phyloP scores from a whole-genome alignment of 1,284 basidiomycete species.

The Sporisorium scitamineum region DNA sequence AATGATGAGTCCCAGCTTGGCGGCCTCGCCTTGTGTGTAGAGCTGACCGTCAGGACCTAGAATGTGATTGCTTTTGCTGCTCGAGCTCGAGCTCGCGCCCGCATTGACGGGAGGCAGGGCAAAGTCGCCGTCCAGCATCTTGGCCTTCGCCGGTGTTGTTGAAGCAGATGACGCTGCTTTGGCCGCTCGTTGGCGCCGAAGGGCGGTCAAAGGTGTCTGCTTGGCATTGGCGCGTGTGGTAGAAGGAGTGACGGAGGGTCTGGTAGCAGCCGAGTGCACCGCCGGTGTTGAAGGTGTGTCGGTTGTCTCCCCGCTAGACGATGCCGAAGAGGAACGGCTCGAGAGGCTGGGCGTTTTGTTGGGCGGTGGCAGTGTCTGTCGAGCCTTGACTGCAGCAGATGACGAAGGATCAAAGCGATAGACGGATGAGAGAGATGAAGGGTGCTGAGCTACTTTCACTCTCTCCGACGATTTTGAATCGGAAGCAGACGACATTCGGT shows the following conservation, averaged over 20 bases:
- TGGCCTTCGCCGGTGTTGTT: constrained; percentile 2
- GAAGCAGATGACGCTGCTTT: not conserved
- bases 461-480: not conserved
- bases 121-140: constrained; percentile 21
- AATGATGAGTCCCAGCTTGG: constrained; percentile 47
- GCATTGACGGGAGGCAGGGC: constrained; percentile 2
- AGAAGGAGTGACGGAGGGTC: not conserved
- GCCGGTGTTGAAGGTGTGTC: constrained; percentile 1
- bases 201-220: not conserved
- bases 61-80: constrained; percentile 30
- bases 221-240: constrained; percentile 11
- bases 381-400: not conserved
- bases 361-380: not conserved
- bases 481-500: constrained; percentile 14
- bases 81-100: not conserved
- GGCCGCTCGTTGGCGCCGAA: constrained; percentile 1
- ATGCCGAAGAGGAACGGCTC: constrained; percentile 12
- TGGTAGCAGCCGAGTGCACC: not conserved
- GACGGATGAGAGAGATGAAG: not conserved
- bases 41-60: constrained; percentile 47
- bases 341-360: not conserved
- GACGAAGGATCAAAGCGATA: not conserved
- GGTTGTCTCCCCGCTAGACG: constrained; percentile 2
- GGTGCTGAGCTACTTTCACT: not conserved
- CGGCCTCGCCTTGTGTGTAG: constrained; percentile 52